A percentile compares a stretch with the other conserved stretches of the same genome.
These are phyloP conservation scores for Penicillium dipodomyicola DNA, from an alignment of 495 filamentous ascomycete species.

Conservation along the genomic window DNA sequence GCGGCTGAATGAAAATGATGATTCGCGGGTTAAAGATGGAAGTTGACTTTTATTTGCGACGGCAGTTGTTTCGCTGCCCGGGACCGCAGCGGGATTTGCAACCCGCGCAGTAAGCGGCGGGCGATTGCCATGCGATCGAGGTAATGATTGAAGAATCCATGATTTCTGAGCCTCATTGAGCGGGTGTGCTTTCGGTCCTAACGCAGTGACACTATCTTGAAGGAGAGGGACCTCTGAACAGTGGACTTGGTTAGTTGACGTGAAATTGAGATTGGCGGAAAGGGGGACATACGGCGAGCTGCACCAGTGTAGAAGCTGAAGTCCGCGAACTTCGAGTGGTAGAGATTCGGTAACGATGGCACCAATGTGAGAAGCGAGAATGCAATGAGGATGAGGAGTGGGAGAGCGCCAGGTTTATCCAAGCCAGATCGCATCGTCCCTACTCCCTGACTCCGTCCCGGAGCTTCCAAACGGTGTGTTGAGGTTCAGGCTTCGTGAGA, in stretches of 20 bases:
- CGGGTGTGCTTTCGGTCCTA: slow-evolving; percentile 9
- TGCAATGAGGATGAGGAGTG: slow-evolving; percentile 38
- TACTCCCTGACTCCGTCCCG: slow-evolving; percentile 13
- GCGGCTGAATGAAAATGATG: slow-evolving; percentile 32
- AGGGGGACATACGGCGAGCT: slow-evolving; percentile 31
- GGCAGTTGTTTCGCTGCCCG: slow-evolving; percentile 21
- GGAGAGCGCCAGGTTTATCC: slow-evolving; percentile 40
- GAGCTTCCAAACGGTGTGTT: slow-evolving; percentile 2
- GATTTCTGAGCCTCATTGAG: slow-evolving; percentile 14
- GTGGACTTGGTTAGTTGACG: neutral
- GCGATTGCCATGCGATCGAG: slow-evolving; percentile 19
- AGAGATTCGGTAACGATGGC: slow-evolving; percentile 35
- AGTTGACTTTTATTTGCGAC: slow-evolving; percentile 24
- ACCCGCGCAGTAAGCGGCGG: slow-evolving; percentile 12
- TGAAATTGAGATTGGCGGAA: slow-evolving; percentile 6
- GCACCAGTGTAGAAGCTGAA: slow-evolving; percentile 26
- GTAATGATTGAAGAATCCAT: slow-evolving; percentile 16
- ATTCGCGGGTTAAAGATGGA: slow-evolving; percentile 20
- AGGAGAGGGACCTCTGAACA: slow-evolving; percentile 25
- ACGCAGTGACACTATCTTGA: slow-evolving; percentile 19
- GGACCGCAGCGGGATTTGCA: slow-evolving; percentile 10
- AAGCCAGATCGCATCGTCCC: slow-evolving; percentile 44
- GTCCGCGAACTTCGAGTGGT: slow-evolving; percentile 33
- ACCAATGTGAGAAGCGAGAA: slow-evolving; percentile 40
- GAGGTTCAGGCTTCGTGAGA: slow-evolving; percentile 7